Conservation (phyloP, 108 stramenopile genomes). For the Mayamaea pseudoterrestris region DNA sequence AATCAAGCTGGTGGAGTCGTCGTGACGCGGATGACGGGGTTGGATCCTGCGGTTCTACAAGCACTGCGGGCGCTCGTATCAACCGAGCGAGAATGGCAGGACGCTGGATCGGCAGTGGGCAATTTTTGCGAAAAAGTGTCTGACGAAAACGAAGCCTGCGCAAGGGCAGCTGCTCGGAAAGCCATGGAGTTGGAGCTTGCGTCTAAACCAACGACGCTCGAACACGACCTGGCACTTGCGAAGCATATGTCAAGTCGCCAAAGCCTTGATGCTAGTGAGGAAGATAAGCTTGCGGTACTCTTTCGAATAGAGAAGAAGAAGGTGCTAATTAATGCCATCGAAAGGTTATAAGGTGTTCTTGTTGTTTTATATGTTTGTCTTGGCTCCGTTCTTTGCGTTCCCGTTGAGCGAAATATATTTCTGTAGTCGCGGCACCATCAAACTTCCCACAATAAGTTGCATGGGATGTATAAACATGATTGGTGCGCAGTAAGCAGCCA, state of each 20-base stretch:
- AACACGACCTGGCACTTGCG: constrained; percentile 56
- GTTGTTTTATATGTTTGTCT: neutral
- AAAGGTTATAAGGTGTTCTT: constrained; percentile 14
- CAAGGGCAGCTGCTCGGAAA: constrained; percentile 43
- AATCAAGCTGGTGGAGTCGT: constrained; percentile 57
- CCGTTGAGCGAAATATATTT: constrained; percentile 13
- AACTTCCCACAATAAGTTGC: constrained; percentile 72
- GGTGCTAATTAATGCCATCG: constrained; percentile 46
- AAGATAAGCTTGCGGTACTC: constrained; percentile 41
- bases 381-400: neutral
- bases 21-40: constrained; percentile 47
- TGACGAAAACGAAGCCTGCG: constrained; percentile 51
- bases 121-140: constrained; percentile 54
- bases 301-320: constrained; percentile 83
- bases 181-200: constrained; percentile 64
- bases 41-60: constrained; percentile 78
- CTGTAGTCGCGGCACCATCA: constrained; percentile 26
- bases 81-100: constrained; percentile 62
- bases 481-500: constrained; percentile 78
- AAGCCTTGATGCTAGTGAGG: constrained; percentile 17
- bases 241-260: constrained; percentile 17
- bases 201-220: constrained; percentile 54
- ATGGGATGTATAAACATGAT: constrained; percentile 86
- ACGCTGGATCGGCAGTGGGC: constrained; percentile 63
- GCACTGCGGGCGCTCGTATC: constrained; percentile 68